A percentile compares a stretch with the other conserved stretches of the same genome.
phyloP scores from a whole-genome alignment of 108 stramenopile genomes.

The Bacterosira constricta region DNA sequence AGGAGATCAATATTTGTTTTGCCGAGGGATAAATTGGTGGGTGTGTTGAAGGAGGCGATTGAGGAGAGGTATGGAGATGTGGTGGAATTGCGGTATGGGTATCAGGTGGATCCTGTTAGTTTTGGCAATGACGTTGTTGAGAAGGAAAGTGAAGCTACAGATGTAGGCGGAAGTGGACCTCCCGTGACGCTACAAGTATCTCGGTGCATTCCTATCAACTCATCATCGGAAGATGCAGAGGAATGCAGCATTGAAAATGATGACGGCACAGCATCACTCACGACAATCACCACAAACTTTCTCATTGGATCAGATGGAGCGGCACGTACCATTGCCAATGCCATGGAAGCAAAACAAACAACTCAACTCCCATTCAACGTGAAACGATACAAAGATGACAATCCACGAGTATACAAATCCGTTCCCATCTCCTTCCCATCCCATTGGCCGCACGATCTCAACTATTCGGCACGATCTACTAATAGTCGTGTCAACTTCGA shows the following conservation, averaged over 20 bases:
- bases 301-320: constrained; percentile 47
- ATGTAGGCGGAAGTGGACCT: neutral
- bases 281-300: constrained; percentile 22
- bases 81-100: constrained; percentile 37
- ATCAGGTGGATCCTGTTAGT: constrained; percentile 30
- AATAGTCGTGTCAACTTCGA: constrained; percentile 54
- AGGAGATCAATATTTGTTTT: too few species aligned
- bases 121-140: constrained; percentile 38
- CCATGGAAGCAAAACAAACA: constrained; percentile 37
- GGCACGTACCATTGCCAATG: constrained; percentile 41
- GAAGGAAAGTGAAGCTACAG: neutral
- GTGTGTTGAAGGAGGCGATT: constrained; percentile 24
- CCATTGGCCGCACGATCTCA: constrained; percentile 54
- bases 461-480: constrained; percentile 49
- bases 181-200: constrained; percentile 29
- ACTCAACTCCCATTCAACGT: constrained; percentile 14
- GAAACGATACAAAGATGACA: constrained; percentile 38
- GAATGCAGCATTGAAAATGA: constrained; percentile 22
- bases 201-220: constrained; percentile 18
- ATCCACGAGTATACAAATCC: constrained; percentile 60
- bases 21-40: constrained; percentile 50
- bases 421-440: constrained; percentile 52
- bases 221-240: constrained; percentile 1
- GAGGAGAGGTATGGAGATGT: constrained; percentile 14
- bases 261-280: neutral